Evolutionary conservation across 176 grass and related monocot genomes (phyloP).

Genomic region (Cenchrus fungigraminus): DNA sequence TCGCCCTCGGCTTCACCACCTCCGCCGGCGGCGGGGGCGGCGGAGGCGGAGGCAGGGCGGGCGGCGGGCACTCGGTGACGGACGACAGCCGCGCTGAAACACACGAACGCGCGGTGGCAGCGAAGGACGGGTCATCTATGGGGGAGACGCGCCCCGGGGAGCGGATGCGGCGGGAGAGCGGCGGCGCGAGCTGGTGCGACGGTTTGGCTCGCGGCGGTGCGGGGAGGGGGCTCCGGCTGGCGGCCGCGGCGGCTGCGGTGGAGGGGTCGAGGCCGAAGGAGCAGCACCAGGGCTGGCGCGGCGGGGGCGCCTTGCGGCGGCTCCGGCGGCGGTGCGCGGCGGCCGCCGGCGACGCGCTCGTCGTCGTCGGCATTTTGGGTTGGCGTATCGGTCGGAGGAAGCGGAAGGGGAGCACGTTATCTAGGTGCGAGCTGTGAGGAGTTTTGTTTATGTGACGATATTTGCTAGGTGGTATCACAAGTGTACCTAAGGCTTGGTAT

Average conservation of each 20-base stretch:
- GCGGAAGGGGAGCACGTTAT: constrained; percentile 29
- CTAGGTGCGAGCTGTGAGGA: constrained; percentile 31
- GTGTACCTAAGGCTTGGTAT: background rate
- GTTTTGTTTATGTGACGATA: constrained; percentile 29
- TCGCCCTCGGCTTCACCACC: constrained; percentile 13
- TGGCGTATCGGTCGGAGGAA: constrained; percentile 50
- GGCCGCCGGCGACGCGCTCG: constrained; percentile 27
- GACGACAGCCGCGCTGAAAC: constrained; percentile 43
- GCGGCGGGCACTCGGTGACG: constrained; percentile 58
- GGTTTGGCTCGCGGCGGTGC: constrained; percentile 33
- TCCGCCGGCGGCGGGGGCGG: constrained; percentile 18
- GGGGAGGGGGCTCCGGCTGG: constrained; percentile 47
- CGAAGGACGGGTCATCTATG: constrained; percentile 35
- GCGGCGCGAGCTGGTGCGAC: constrained; percentile 11
- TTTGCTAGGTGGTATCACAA: constrained; percentile 43
- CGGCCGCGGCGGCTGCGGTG: constrained; percentile 32
- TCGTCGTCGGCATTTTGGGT: constrained; percentile 46
- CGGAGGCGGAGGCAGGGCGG: constrained; percentile 41
- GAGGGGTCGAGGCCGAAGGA: constrained; percentile 68
- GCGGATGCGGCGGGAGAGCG: constrained; percentile 63
- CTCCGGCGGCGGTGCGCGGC: constrained; percentile 32
- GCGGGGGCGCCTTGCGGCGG: constrained; percentile 16
- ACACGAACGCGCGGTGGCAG: background rate
- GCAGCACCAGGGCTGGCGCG: constrained; percentile 73
- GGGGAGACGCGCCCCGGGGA: constrained; percentile 76